Evolutionary conservation across 2,329 filamentous ascomycete species (phyloP), one percentile per base, ranked within the genome.

Genomic region (Triangularia verruculosa): DNA sequence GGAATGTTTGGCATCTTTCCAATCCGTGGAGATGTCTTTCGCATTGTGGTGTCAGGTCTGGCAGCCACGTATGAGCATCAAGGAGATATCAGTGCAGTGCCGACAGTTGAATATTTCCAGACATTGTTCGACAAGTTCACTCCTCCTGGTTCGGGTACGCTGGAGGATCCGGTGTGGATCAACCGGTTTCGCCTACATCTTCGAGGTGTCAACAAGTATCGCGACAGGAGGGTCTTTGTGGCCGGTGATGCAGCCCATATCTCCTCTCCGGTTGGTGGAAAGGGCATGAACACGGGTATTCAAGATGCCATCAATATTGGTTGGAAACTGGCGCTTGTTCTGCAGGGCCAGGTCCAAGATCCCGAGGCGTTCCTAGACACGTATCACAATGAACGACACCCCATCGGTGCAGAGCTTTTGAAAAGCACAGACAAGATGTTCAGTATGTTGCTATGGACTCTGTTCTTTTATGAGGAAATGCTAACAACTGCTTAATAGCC

Each of bases 211-310:
- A 73, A 73, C 7, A 68, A 65, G 8, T 82, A 83, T 68, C 78
- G 79, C 5, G 75, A 77, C 22, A 78, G 80, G 2, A 77, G 82
- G 2, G 75, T 83, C 2, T 81, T 86, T 53, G 73, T 87, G 0
- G 83, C 81, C 1, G 84, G 84, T 13, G 85, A 87, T 62, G 83
- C 84, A 5, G 82, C 82, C 1, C 84, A 87, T 64, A 83, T 83
- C 12, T 83, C 86, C 64, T 82, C 77, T 39, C 82, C 82, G 0
- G 79, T 80, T 0, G 84, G 83, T 1, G 85, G 82, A 0, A 83
- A 85, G 68, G 84, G 84, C 0, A 82, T 86, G 67, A 86, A 86
- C 68, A 82, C 82, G 0, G 83, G 83, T 0, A 77, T 86, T 20
- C 79, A 82, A 24, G 83, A 86, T 62, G 79, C 81, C 0, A 75